These are phyloP conservation scores for Cercospora berteroae DNA, from an alignment of 2,329 filamentous ascomycete genomes.

Conservation along the genomic window DNA sequence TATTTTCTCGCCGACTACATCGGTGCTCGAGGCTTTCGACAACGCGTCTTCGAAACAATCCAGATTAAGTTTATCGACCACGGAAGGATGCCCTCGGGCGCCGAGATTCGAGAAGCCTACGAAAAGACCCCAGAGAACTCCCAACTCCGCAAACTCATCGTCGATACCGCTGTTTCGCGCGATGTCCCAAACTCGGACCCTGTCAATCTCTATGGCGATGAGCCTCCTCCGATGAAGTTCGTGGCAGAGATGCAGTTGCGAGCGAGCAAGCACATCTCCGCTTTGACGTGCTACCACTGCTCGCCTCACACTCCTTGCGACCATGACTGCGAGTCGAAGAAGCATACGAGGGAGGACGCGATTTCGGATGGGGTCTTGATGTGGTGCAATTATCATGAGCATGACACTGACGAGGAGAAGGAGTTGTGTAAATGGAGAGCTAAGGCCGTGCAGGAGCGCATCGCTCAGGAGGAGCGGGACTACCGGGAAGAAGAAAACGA, in stretches of 20 bases:
- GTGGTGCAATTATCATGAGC: constrained; percentile 1
- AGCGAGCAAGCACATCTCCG: neutral
- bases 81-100: neutral
- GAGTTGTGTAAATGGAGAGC: constrained; percentile 4
- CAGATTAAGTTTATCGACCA: neutral
- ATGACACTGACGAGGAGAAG: constrained; percentile 2
- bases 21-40: neutral
- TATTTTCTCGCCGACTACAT: neutral
- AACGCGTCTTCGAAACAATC: neutral
- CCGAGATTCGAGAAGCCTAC: neutral
- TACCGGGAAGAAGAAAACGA: neutral
- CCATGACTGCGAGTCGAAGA: neutral
- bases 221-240: neutral
- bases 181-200: neutral
- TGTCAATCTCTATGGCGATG: neutral
- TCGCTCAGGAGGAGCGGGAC: neutral
- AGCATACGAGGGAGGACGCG: neutral
- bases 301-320: neutral
- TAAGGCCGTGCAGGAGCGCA: neutral
- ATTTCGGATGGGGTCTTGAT: neutral
- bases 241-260: neutral
- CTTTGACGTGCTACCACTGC: neutral
- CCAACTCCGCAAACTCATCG: neutral
- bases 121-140: neutral
- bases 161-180: neutral